Conservation (phyloP, 2,329 filamentous ascomycete species). For the Xylaria polymorpha region DNA sequence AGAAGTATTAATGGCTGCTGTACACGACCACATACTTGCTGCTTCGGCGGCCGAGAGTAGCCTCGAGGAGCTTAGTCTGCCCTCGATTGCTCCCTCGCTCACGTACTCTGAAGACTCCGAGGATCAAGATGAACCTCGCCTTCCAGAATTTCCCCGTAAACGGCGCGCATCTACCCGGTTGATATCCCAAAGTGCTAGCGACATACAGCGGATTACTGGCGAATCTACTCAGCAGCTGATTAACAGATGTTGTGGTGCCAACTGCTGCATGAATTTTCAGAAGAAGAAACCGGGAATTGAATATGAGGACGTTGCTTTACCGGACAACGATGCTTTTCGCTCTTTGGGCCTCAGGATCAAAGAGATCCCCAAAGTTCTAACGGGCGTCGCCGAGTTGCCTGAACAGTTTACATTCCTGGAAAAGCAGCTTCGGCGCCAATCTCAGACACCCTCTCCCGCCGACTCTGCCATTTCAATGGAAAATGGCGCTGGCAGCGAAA, state of each 20-base stretch:
- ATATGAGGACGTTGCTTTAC: constrained; percentile 67
- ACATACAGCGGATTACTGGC: constrained; percentile 72
- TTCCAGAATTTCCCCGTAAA: constrained; percentile 58
- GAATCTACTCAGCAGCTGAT: constrained; percentile 72
- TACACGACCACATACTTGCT: constrained; percentile 55
- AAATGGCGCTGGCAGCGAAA: constrained; percentile 53
- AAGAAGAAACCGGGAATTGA: constrained; percentile 59
- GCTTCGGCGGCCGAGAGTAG: constrained; percentile 56
- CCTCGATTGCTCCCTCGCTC: constrained; percentile 69
- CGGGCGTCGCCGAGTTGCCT: constrained; percentile 77
- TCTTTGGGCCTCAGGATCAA: constrained; percentile 82
- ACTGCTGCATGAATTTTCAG: constrained; percentile 67
- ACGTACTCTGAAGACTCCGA: constrained; percentile 73
- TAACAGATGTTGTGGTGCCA: constrained; percentile 72
- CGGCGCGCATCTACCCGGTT: constrained; percentile 77
- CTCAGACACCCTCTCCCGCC: constrained; percentile 56
- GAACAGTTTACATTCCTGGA: constrained; percentile 78
- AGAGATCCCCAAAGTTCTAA: constrained; percentile 78
- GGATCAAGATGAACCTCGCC: constrained; percentile 65
- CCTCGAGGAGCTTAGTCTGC: constrained; percentile 57
- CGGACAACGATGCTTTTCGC: constrained; percentile 86
- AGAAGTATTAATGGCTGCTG: constrained; percentile 49
- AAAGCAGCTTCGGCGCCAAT: constrained; percentile 61
- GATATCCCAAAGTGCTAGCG: constrained; percentile 71
- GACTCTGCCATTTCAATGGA: constrained; percentile 63